Conservation (phyloP, 176 grass and related monocot genomes). For the Aechmea fasciata region DNA sequence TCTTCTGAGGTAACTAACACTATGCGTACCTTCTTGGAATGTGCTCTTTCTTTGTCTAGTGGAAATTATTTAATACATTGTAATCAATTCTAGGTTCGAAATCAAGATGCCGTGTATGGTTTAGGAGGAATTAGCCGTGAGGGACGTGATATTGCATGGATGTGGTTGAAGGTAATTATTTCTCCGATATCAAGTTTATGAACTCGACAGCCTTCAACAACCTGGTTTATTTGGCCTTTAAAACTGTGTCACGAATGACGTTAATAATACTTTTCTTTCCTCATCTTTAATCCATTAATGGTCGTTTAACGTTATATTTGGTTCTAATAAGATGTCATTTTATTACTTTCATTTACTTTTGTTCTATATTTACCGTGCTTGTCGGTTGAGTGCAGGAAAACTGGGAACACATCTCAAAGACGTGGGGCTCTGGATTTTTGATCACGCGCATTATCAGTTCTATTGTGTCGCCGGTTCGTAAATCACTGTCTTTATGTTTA, state of each 20-base stretch:
- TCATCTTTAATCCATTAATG: no score
- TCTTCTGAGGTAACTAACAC: conserved; percentile 55
- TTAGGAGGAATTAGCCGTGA: conserved; percentile 51
- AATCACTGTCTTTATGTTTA: background rate
- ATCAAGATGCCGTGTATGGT: conserved; percentile 64
- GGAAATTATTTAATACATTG: conserved; percentile 18
- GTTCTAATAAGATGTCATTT: background rate
- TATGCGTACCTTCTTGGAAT: background rate
- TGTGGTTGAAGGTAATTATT: conserved; percentile 81
- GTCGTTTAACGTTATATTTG: background rate
- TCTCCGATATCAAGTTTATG: background rate
- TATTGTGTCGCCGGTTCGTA: conserved; percentile 46
- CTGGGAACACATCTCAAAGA: conserved; percentile 69
- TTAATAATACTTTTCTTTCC: no score
- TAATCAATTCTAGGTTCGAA: conserved; percentile 51
- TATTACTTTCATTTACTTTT: background rate
- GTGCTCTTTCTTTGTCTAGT: conserved; percentile 16
- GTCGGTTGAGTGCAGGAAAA: conserved; percentile 49
- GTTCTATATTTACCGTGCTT: conserved; percentile 10
- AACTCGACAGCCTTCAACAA: background rate
- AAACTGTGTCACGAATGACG: no score
- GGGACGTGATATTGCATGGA: conserved; percentile 68
- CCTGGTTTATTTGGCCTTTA: no score
- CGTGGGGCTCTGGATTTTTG: conserved; percentile 67
- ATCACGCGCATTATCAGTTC: conserved; percentile 47